Evolutionary conservation across 2,329 filamentous ascomycete genomes (phyloP), one percentile per base, ranked within the genome.

Genomic region (Diaporthe longicolla): DNA sequence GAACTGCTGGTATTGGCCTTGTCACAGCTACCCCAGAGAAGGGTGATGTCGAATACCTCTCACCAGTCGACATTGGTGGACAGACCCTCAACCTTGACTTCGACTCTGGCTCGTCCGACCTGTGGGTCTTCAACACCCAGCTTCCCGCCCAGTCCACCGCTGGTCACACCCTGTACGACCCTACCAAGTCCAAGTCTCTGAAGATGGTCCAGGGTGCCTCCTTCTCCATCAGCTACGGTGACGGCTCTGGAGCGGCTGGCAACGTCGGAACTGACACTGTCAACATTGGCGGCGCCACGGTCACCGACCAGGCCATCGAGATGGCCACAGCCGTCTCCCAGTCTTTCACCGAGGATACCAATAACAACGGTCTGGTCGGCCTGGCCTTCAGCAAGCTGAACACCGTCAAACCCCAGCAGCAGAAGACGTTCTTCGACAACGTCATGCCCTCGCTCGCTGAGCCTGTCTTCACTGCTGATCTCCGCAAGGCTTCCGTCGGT

Each of bases 361-460:
- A 86, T 76, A 91, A 87, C 77, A 91, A 93, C 80, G 93, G 93
- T n/a, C 87, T 94, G 7, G 85, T 94, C 35, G 93, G 93, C 15
- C 87, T 94, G 35, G 92, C 89, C 11, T 94, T 93, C 80, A 89
- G 88, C 73, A 86, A 82, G 52, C 86, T 93, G 80, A 94, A 93
- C 80, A 92, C 89, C 1, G 88, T 93, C 74, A 80, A 87, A 79
- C 92, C 92, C 0, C 83, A 86, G 21, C 84, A 86, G 76, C 91
- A 93, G 77, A 92, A 91, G 82, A 94, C 93, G 15, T 95, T 94
- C 82, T 94, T 94, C 80, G 92, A 93, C 79, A 94, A 93, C 80
- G 84, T 93, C 77, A 88, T 89, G 81, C 76, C 82, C n/a, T 82
- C 84, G 24, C 88, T 95, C 32, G 87, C 89, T 35, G 83, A 89